Evolutionary conservation across 1,284 basidiomycete species (phyloP).

Genomic region (Ceratobasidium sp.): DNA sequence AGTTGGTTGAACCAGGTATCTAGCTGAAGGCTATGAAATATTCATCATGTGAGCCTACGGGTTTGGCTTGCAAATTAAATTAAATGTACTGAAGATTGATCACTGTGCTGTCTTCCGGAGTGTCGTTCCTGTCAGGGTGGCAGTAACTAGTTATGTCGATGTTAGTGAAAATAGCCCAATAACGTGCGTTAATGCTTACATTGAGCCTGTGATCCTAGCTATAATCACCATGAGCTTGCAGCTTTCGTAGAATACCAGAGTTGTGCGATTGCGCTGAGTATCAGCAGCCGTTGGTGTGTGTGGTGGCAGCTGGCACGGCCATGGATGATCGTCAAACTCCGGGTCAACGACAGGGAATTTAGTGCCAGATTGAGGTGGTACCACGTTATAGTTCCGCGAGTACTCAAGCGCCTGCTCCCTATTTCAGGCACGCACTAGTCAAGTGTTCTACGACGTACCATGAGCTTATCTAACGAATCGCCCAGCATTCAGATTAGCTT

Average conservation of each 20-base stretch:
- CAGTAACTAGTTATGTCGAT: not conserved
- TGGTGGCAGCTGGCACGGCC: not conserved
- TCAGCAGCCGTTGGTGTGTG: not conserved
- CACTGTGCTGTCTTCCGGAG: slow-evolving; percentile 12
- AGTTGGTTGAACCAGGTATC: slow-evolving; percentile 33
- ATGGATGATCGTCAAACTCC: slow-evolving; percentile 1
- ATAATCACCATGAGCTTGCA: slow-evolving; percentile 26
- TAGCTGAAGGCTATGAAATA: slow-evolving; percentile 18
- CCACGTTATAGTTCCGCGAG: slow-evolving; percentile 65
- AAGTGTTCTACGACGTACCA: not conserved
- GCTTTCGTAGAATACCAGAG: slow-evolving; percentile 18
- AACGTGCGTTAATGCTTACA: not conserved
- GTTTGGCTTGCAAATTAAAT: too few relatives aligned
- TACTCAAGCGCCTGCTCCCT: slow-evolving; percentile 10
- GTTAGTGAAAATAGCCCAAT: not conserved
- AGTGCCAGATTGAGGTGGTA: slow-evolving; percentile 48
- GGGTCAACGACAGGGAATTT: slow-evolving; percentile 15
- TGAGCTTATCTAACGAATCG: slow-evolving; percentile 4
- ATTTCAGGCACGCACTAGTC: not conserved
- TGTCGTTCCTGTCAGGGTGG: not conserved
- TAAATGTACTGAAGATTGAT: slow-evolving; percentile 9
- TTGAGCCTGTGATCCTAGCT: not conserved
- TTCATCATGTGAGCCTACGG: not conserved
- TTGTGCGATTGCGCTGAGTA: not conserved
- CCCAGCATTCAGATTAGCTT: not conserved